These are phyloP conservation scores for Solanum dulcamara DNA, from an alignment of 257 asterid species.

Conservation along the genomic window DNA sequence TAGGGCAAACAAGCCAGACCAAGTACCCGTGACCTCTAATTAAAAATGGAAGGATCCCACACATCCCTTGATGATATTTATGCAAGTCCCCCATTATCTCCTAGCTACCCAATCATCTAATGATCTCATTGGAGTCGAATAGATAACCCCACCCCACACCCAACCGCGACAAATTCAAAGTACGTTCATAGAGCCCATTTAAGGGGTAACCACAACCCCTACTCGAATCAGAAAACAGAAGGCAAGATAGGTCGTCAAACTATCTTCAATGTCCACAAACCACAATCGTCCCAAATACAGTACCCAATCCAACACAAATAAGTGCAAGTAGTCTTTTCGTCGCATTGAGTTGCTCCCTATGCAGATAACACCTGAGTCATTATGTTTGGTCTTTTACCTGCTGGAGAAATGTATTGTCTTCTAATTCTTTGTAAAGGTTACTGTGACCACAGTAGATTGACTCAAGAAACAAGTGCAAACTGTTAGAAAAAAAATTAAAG, in stretches of 20 bases:
- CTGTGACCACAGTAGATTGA: neutral
- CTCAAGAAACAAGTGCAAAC: no score
- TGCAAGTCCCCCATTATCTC: neutral
- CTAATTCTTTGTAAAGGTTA: neutral
- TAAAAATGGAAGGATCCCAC: neutral
- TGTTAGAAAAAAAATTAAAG: no score
- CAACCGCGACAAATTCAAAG: neutral
- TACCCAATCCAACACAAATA: neutral
- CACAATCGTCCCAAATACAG: no score
- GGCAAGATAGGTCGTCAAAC: neutral
- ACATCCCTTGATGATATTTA: neutral
- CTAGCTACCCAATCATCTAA: neutral
- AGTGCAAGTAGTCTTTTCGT: neutral
- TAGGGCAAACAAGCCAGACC: no score
- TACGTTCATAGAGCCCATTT: neutral
- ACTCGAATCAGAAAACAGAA: neutral
- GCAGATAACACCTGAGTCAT: neutral
- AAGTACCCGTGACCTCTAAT: no score
- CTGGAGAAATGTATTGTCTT: neutral
- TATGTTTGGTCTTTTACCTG: neutral
- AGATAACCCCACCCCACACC: neutral
- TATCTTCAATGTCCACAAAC: neutral
- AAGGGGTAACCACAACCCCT: neutral
- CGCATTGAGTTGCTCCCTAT: neutral
- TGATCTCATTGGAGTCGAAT: neutral